A percentile compares a stretch with the other conserved stretches of the same genome.
Evolutionary conservation across 345 rosid species (phyloP).

Genomic region (Microthlaspi erraticum): DNA sequence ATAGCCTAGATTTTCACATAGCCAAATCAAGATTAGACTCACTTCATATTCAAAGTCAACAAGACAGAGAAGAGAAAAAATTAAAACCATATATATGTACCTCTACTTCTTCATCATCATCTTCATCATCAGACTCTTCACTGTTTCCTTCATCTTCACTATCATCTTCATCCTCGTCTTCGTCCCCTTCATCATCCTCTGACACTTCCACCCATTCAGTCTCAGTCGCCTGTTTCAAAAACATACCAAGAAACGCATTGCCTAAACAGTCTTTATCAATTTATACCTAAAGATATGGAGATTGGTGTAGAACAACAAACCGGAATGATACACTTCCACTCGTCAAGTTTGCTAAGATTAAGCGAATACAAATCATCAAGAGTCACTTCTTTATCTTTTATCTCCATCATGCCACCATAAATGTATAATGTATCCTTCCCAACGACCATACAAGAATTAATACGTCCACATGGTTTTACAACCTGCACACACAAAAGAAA

Average conservation of each 20-base stretch:
- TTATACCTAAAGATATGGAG: background rate
- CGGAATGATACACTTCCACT: slow-evolving; percentile 97
- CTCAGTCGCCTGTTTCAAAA: slow-evolving; percentile 71
- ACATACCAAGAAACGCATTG: slow-evolving; percentile 8
- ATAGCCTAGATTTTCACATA: slow-evolving; percentile 46
- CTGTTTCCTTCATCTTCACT: slow-evolving; percentile 58
- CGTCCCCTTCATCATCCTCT: slow-evolving; percentile 89
- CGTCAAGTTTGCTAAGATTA: slow-evolving; percentile 96
- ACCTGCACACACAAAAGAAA: slow-evolving; percentile 54
- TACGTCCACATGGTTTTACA: slow-evolving; percentile 95
- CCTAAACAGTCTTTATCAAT: background rate
- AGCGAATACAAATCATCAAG: slow-evolving; percentile 94
- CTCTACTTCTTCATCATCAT: slow-evolving; percentile 51
- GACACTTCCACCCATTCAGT: slow-evolving; percentile 90
- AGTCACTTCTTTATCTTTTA: slow-evolving; percentile 82
- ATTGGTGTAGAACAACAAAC: slow-evolving; percentile 64
- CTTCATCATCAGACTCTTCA: slow-evolving; percentile 59
- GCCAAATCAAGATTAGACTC: background rate
- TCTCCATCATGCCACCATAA: slow-evolving; percentile 99
- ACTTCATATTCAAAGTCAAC: slow-evolving; percentile 17
- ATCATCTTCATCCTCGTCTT: slow-evolving; percentile 61
- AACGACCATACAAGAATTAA: slow-evolving; percentile 90
- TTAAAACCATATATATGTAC: slow-evolving; percentile 28
- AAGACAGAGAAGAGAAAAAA: slow-evolving; percentile 4
- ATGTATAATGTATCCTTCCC: slow-evolving; percentile 88